Base-by-base conservation (phyloP, 2,329 filamentous ascomycete species). In the Amesomyces nigricolor region DNA sequence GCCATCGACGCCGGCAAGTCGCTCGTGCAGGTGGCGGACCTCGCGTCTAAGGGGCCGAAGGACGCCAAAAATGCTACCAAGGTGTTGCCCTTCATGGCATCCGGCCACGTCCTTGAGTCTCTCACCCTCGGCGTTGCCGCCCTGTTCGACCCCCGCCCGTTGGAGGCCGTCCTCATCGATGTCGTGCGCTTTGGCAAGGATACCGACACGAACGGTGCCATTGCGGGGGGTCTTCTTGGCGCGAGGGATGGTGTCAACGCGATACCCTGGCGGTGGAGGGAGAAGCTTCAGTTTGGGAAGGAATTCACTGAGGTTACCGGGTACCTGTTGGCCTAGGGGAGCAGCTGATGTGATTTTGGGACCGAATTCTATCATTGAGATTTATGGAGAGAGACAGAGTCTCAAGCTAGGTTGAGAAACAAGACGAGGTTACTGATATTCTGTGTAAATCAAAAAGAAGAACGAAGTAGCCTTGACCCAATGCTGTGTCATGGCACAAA, bases 161-260 rank as follows among this genome's bases (percentile, higher is more conserved):
- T 76, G 4, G 74, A 74, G 46, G 73, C 77, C n/a, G 61, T 76
- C 9, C 53, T 78, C 4, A 68, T 77, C 0, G 74, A 78, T 60
- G 70, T 78, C 17, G 72, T 77, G 7, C 62, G 72, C 4, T 65
- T 78, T 32, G 75, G 76, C 1, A 63, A 61, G 14, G 75, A 78
- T 53, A 73, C 74, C 0, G 76, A 78, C 57, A 77, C 75, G 0
- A 78, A 78, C 52, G 74, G 61, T 0, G 75, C 75, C 0, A 70
- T 78, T 42, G 73, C 75, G 0, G 75, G 75, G 1, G 75, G 75
- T 0, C 58, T 78, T 3, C 54, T 78, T 2, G 75, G 75, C 0
- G 75, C 74, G 1, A 64, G 73, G 26, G 73, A 77, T 47, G 76
- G 76, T 3, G 63, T 69, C 3, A 64, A 68, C 2, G 70, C 65